These are phyloP conservation scores for Eremochloa ophiuroides DNA, from an alignment of 176 grass and related monocot genomes.

Conservation along the genomic window DNA sequence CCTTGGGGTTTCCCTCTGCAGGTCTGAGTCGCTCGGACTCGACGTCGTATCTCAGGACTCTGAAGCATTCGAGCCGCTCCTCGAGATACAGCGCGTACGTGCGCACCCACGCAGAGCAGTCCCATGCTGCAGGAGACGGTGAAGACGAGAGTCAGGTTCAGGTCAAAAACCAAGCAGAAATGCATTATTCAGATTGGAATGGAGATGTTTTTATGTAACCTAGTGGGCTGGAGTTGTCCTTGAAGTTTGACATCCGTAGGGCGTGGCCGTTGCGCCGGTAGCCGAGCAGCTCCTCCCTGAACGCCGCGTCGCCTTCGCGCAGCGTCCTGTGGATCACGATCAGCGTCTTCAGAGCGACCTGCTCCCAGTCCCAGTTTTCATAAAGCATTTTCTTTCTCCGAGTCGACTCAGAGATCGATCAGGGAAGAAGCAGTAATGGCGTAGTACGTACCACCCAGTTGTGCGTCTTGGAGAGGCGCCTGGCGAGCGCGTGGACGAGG, in stretches of 20 bases:
- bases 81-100: constrained; percentile 91
- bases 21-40: constrained; percentile 56
- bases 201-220: constrained; percentile 22
- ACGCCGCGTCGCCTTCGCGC: constrained; percentile 70
- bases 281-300: constrained; percentile 68
- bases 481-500: constrained; percentile 68
- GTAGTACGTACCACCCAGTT: constrained; percentile 71
- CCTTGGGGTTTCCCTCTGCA: constrained; percentile 41
- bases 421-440: not conserved
- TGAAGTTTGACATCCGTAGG: constrained; percentile 77
- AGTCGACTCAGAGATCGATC: no score
- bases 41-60: constrained; percentile 72
- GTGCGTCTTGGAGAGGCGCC: constrained; percentile 77
- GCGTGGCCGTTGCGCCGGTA: constrained; percentile 61
- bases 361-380: not conserved
- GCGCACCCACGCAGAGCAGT: constrained; percentile 93
- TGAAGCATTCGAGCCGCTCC: constrained; percentile 86
- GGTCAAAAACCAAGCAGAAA: not conserved
- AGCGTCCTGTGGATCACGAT: constrained; percentile 75
- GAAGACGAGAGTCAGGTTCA: not conserved
- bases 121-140: constrained; percentile 41
- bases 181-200: not conserved
- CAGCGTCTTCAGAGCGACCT: constrained; percentile 91
- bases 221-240: constrained; percentile 74
- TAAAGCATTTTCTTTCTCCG: not conserved